These are phyloP conservation scores for Obba rivulosa DNA, from an alignment of 768 basidiomycete species.

Conservation along the genomic window DNA sequence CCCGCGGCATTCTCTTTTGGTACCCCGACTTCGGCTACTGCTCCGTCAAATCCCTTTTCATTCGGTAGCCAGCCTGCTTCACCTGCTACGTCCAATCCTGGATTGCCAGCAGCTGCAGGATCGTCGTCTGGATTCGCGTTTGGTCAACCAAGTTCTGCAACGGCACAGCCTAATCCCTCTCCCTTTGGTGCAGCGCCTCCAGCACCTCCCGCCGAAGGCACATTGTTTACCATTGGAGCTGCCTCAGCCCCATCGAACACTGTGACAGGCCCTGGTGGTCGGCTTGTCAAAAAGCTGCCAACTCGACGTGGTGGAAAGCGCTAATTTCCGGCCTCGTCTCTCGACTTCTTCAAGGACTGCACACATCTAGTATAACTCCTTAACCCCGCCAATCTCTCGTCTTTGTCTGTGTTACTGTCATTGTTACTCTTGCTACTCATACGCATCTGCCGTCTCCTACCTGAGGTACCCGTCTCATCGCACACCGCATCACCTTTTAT, in stretches of 20 bases:
- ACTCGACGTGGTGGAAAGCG: conserved; percentile 26
- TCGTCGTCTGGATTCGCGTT: conserved; percentile 20
- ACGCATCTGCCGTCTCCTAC: neutral
- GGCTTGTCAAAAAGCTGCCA: conserved; percentile 28
- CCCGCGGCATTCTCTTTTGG: conserved; percentile 21
- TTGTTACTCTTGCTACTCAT: neutral
- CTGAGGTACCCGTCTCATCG: neutral
- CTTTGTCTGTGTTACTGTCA: neutral
- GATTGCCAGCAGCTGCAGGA: conserved; percentile 16
- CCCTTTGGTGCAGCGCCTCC: conserved; percentile 20
- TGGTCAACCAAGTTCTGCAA: conserved; percentile 13
- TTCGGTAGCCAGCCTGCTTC: conserved; percentile 29
- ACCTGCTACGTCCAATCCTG: conserved; percentile 22
- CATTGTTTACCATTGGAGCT: conserved; percentile 27
- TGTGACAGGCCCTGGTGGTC: conserved; percentile 9
- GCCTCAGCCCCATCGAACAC: conserved; percentile 17
- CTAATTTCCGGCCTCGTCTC: conserved; percentile 7
- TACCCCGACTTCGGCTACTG: conserved; percentile 25
- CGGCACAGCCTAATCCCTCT: conserved; percentile 17
- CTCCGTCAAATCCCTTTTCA: conserved; percentile 25
- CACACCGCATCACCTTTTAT: neutral
- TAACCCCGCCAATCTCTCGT: neutral
- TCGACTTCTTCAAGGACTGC: neutral
- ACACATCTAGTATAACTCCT: no score
- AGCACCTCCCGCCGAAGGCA: conserved; percentile 10